These are phyloP conservation scores for Detonula confervacea DNA, from an alignment of 352 stramenopile genomes.

Conservation along the genomic window DNA sequence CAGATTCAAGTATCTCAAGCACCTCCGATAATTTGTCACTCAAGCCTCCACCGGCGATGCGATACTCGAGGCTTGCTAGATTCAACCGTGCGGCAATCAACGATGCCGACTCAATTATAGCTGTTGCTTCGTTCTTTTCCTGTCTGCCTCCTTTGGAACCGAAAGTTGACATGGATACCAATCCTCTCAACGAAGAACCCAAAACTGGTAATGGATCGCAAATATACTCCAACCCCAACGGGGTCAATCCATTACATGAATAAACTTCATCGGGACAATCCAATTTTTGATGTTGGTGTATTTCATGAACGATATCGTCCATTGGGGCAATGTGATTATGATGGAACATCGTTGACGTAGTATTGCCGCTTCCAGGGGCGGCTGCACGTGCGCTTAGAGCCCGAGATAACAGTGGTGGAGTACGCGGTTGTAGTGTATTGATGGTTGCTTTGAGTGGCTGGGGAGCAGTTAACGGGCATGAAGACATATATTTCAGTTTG, in stretches of 20 bases:
- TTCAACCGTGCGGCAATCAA: slow-evolving; percentile 48
- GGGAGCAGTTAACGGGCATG: too few species aligned
- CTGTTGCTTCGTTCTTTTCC: background rate
- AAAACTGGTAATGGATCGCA: slow-evolving; percentile 51
- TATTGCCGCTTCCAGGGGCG: background rate
- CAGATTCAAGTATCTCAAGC: slow-evolving; percentile 16
- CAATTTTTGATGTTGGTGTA: slow-evolving; percentile 51
- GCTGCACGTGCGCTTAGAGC: background rate
- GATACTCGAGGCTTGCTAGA: slow-evolving; percentile 44
- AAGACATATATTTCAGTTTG: too few species aligned
- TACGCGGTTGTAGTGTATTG: background rate
- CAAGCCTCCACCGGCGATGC: slow-evolving; percentile 25
- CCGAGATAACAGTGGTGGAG: background rate
- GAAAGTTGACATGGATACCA: background rate
- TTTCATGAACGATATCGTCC: slow-evolving; percentile 54
- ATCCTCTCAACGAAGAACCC: slow-evolving; percentile 18
- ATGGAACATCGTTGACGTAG: background rate
- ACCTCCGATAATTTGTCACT: slow-evolving; percentile 33
- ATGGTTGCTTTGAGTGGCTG: too few species aligned
- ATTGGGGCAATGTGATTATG: slow-evolving; percentile 5
- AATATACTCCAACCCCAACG: slow-evolving; percentile 57
- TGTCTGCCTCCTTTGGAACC: background rate
- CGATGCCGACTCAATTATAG: slow-evolving; percentile 26
- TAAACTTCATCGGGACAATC: slow-evolving; percentile 48
- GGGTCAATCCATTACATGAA: slow-evolving; percentile 51